phyloP scores from a whole-genome alignment of 2,329 filamentous ascomycete genomes.

The Beauveria caledonica region DNA sequence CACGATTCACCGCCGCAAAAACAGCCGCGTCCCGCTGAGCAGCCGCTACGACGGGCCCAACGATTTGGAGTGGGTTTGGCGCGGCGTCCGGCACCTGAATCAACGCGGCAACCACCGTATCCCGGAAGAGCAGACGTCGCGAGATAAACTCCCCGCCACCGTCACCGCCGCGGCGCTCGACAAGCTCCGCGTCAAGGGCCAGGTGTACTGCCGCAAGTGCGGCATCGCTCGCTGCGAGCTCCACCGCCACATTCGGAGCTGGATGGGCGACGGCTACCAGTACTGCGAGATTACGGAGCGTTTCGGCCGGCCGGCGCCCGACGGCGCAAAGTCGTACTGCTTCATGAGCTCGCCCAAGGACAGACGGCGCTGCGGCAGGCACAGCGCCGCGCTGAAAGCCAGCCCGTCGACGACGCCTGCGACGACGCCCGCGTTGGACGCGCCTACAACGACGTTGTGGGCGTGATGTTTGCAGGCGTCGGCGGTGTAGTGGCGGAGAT shows the following conservation, averaged over 20 bases:
- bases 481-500: no score
- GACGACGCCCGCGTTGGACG: not conserved
- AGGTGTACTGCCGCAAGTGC: slow-evolving; percentile 55
- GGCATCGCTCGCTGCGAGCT: slow-evolving; percentile 54
- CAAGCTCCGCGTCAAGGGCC: slow-evolving; percentile 45
- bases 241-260: slow-evolving; percentile 51
- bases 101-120: slow-evolving; percentile 15
- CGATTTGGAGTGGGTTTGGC: slow-evolving; percentile 57
- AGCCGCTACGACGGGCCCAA: slow-evolving; percentile 52
- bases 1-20: slow-evolving; percentile 47
- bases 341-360: slow-evolving; percentile 54
- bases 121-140: no score
- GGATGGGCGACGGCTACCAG: slow-evolving; percentile 49
- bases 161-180: slow-evolving; percentile 25
- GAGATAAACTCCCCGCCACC: no score
- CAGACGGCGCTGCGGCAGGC: slow-evolving; percentile 49
- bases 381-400: slow-evolving; percentile 22
- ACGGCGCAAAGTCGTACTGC: slow-evolving; percentile 43
- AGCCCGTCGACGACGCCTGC: not conserved
- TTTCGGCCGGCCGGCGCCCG: slow-evolving; percentile 42
- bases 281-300: slow-evolving; percentile 54
- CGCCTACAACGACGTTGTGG: not conserved
- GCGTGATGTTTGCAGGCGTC: no score
- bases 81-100: slow-evolving; percentile 40
- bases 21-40: slow-evolving; percentile 48